A percentile compares a stretch with the other conserved stretches of the same genome.
Evolutionary conservation across 1,284 basidiomycete genomes (phyloP).

Genomic region (Sporisorium scitamineum): DNA sequence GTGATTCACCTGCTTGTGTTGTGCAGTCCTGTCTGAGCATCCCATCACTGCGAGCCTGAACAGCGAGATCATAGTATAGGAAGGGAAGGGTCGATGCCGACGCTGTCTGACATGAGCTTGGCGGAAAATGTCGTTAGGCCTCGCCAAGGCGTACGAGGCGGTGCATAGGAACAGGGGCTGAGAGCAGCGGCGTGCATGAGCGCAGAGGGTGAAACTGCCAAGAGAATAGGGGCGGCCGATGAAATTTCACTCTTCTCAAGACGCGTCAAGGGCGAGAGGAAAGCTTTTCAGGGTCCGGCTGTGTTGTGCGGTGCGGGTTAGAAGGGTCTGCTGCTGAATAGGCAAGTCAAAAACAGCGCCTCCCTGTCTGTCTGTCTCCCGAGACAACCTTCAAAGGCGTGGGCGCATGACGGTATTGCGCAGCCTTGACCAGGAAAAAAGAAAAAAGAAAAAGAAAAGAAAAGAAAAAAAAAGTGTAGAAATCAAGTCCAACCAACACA

Average conservation of each 20-base stretch:
- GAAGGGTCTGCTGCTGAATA: neutral
- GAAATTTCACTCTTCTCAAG: conserved; percentile 5
- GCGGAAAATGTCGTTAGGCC: neutral
- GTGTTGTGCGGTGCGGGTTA: conserved; percentile 2
- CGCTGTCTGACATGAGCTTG: neutral
- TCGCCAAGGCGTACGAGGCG: conserved; percentile 8
- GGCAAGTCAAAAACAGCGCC: no score
- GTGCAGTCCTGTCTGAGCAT: neutral
- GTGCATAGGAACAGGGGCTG: conserved; percentile 7
- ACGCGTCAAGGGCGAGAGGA: neutral
- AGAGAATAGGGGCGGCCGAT: conserved; percentile 25
- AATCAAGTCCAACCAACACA: conserved; percentile 5
- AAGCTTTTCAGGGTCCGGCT: conserved; percentile 18
- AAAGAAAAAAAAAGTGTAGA: neutral
- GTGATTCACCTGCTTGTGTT: neutral
- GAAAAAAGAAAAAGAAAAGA: neutral
- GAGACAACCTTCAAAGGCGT: neutral
- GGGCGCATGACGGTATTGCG: conserved; percentile 6
- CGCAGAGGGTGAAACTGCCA: conserved; percentile 8
- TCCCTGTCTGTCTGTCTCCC: neutral
- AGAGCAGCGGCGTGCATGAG: neutral
- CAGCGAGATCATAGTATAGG: no score
- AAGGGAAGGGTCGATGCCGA: neutral
- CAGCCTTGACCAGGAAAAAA: neutral
- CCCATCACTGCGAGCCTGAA: neutral